Percentiles rank a stretch among this genome's conserved stretches.
Evolutionary conservation across 768 basidiomycete species (phyloP).

Genomic region (Leucocoprinus leucothites): DNA sequence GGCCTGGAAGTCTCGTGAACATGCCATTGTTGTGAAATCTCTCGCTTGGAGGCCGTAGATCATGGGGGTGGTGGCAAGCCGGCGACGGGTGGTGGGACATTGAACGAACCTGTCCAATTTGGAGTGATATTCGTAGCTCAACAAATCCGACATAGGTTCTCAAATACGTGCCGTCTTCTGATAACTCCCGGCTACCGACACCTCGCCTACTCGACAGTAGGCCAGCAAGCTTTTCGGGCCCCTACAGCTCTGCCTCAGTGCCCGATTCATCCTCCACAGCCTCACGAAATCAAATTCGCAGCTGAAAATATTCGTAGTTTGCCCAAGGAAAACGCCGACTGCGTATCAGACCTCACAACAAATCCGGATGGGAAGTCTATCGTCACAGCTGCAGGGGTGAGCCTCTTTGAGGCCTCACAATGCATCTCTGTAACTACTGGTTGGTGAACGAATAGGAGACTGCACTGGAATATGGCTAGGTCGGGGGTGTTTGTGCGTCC

Average conservation of each 20-base stretch:
- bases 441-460: conserved; percentile 45
- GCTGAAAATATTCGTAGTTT: conserved; percentile 98
- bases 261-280: conserved; percentile 95
- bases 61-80: conserved; percentile 76
- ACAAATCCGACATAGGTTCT: conserved; percentile 90
- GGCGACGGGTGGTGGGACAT: conserved; percentile 97
- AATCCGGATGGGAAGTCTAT: conserved; percentile 97
- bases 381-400: conserved; percentile 96
- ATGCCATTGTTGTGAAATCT: conserved; percentile 96
- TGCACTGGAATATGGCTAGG: neutral
- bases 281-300: conserved; percentile 94
- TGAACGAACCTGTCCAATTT: conserved; percentile 96
- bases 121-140: conserved; percentile 92
- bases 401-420: conserved; percentile 97
- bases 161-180: conserved; percentile 80
- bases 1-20: conserved; percentile 96
- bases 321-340: conserved; percentile 90
- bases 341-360: conserved; percentile 97
- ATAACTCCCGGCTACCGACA: too few species aligned
- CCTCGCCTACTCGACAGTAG: conserved; percentile 34
- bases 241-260: conserved; percentile 95
- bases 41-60: conserved; percentile 98
- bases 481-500: too few species aligned
- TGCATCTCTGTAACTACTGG: too few species aligned
- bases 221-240: conserved; percentile 99